Evolutionary conservation across 2,329 filamentous ascomycete species (phyloP).

Genomic region (Corynespora cassiicola): DNA sequence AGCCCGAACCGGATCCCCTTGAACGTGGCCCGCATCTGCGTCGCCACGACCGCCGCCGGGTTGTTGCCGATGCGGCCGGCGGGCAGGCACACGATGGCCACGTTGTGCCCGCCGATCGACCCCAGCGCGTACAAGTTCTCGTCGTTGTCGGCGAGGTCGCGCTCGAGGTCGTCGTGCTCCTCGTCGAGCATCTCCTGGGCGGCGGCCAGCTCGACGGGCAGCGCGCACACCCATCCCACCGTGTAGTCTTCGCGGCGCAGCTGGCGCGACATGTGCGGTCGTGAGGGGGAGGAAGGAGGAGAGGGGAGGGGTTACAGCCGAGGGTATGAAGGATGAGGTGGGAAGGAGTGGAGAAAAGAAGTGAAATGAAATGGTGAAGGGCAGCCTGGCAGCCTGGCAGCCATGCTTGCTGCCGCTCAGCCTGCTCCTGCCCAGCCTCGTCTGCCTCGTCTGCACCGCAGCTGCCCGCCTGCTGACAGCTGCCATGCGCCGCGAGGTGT

Average conservation of each 20-base stretch:
- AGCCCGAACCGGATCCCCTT: slow-evolving; percentile 44
- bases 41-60: slow-evolving; percentile 40
- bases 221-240: slow-evolving; percentile 42
- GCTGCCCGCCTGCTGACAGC: too few relatives aligned
- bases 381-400: too few relatives aligned
- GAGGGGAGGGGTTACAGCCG: too few relatives aligned
- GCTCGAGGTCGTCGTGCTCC: slow-evolving; percentile 20
- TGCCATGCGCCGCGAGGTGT: too few relatives aligned
- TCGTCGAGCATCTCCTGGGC: slow-evolving; percentile 37
- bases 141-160: slow-evolving; percentile 31
- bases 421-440: too few relatives aligned
- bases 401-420: too few relatives aligned
- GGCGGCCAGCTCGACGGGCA: slow-evolving; percentile 38
- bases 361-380: too few relatives aligned
- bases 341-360: too few relatives aligned
- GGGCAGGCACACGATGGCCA: slow-evolving; percentile 37
- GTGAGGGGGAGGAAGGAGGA: slow-evolving; percentile 5
- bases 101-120: slow-evolving; percentile 35
- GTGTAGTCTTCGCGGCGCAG: slow-evolving; percentile 27
- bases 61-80: slow-evolving; percentile 39
- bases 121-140: slow-evolving; percentile 29
- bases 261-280: slow-evolving; percentile 11
- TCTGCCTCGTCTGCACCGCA: too few relatives aligned
- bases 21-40: slow-evolving; percentile 40
- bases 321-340: too few relatives aligned